phyloP scores from a whole-genome alignment of 108 stramenopile species.

The Nannochloropsis gaditana region DNA sequence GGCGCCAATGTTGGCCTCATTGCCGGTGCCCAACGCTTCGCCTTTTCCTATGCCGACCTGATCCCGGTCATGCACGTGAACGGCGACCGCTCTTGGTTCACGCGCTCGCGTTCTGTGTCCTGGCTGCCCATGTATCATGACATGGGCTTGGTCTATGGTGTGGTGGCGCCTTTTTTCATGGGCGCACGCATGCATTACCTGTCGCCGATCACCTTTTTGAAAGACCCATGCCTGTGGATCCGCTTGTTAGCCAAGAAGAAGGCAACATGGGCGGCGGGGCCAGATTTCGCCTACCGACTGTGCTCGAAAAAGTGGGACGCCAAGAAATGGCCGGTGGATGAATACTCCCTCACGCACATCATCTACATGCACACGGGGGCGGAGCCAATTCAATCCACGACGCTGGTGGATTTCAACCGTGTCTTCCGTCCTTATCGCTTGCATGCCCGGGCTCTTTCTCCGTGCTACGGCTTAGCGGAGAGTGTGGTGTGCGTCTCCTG shows the following conservation, averaged over 20 bases:
- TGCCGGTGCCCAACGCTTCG: neutral
- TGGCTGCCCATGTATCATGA: constrained; percentile 37
- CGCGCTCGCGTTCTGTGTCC: neutral
- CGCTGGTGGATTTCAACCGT: neutral
- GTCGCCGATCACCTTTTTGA: constrained; percentile 24
- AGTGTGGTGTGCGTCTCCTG: constrained; percentile 1
- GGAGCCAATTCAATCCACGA: constrained; percentile 18
- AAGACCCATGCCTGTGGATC: constrained; percentile 18
- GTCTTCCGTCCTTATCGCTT: neutral
- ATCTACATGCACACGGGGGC: neutral
- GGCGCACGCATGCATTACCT: constrained; percentile 21
- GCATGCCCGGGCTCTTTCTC: neutral
- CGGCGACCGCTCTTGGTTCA: neutral
- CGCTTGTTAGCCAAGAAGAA: neutral
- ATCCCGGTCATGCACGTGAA: neutral
- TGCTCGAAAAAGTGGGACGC: neutral
- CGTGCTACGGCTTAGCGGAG: constrained; percentile 17
- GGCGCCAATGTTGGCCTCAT: neutral
- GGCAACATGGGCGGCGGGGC: neutral
- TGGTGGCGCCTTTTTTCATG: neutral
- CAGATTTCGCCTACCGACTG: constrained; percentile 25
- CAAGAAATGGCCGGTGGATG: neutral
- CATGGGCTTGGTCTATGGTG: constrained; percentile 7
- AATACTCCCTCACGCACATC: neutral
- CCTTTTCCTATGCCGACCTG: constrained; percentile 16